Evolutionary conservation across 352 stramenopile genomes (phyloP).

Genomic region (Globisporangium okanoganense): DNA sequence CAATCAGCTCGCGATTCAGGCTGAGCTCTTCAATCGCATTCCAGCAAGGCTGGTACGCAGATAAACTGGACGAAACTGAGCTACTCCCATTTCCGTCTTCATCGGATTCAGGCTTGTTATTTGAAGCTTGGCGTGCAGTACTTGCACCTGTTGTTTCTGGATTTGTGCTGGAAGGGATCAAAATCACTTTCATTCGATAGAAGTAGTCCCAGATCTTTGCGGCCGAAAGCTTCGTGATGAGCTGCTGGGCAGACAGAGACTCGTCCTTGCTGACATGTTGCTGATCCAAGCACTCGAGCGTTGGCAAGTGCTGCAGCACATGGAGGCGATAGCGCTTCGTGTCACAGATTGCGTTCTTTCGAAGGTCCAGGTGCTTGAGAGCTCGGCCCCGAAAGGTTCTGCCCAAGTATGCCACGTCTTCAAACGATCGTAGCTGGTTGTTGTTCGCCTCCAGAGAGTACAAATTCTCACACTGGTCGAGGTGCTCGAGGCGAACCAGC

Average conservation of each 20-base stretch:
- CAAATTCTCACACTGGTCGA: conserved; percentile 34
- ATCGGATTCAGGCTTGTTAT: conserved; percentile 24
- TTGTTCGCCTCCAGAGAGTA: conserved; percentile 49
- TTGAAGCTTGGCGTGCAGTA: not conserved
- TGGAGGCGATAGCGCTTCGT: conserved; percentile 71
- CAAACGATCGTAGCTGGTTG: conserved; percentile 61
- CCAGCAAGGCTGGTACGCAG: conserved; percentile 25
- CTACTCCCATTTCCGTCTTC: conserved; percentile 11
- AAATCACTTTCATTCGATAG: conserved; percentile 1
- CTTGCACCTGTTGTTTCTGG: too few relatives aligned
- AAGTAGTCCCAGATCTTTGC: conserved; percentile 38
- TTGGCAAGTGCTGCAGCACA: conserved; percentile 43
- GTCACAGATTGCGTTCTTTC: conserved; percentile 61
- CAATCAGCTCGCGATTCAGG: conserved; percentile 59
- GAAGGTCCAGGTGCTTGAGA: conserved; percentile 49
- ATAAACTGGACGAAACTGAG: conserved; percentile 1
- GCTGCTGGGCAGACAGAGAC: conserved; percentile 21
- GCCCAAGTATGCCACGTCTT: conserved; percentile 44
- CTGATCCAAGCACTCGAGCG: conserved; percentile 46
- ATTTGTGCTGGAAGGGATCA: not conserved
- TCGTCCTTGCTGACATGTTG: conserved; percentile 44
- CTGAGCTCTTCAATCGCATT: conserved; percentile 57
- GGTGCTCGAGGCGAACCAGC: conserved; percentile 35
- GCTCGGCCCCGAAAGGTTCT: conserved; percentile 13
- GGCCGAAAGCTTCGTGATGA: conserved; percentile 45